Evolutionary conservation across 2,329 filamentous ascomycete genomes (phyloP), one percentile per base, ranked within the genome.

Genomic region (Microcyclospora pomicola): DNA sequence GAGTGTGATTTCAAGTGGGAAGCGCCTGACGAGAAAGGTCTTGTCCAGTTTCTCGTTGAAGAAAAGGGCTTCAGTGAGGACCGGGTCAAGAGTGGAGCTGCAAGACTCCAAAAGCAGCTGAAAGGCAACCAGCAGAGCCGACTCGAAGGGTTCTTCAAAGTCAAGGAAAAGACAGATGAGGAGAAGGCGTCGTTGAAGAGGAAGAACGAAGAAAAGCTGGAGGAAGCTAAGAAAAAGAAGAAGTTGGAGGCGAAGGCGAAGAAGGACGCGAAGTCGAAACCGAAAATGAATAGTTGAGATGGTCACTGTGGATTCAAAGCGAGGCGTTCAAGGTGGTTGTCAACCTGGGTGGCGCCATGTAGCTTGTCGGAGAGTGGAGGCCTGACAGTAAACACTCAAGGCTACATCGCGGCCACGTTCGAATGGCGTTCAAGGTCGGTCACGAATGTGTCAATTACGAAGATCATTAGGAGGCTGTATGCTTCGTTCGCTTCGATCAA

Each of bases 1-100:
- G 77, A 85, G 10, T 96, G 87, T 61, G 86, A 98, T 58, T 94
- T 96, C 69, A 95, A 94, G 62, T 98, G 92, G 91, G 86, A 95
- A 33, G 80, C 79, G 42, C 91, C 91, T 3, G 87, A 98, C 52
- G 69, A 91, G 1, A 86, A 95, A 2, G 88, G 85, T 0, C 73
- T 98, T 0, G 75, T 98, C 45, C 74, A 91, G 51, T 98, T 84
- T 61, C 67, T 98, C 2, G 91, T 94, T 3, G 76, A 76, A 5
- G 91, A 96, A 56, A 98, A 98, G 65, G 91, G 87, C 1, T 98
- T 98, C 69, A 93, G 79, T 24, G 92, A 98, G 59, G 91, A 98
- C 56, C 74, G 91, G 13, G 91, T 98, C 7, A 75, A 87, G 29
- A 75, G 72, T 32, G 88, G 73, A 19, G 87, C 82, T 1, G 72